Conservation (phyloP, 306 rosid species). For the Cucurbita maxima region DNA sequence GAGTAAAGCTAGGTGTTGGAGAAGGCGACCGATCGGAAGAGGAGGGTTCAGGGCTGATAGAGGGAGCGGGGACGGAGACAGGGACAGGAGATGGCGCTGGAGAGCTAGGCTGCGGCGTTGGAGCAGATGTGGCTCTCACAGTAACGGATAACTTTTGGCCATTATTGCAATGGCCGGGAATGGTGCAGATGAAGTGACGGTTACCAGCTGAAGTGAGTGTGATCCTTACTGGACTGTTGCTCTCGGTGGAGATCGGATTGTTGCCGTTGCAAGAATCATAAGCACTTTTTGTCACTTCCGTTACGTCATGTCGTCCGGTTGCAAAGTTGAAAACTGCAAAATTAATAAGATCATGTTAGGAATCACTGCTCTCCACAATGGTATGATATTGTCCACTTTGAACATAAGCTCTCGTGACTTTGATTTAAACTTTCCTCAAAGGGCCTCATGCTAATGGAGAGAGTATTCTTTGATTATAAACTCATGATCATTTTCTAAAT, state of each 20-base stretch:
- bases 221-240: not conserved
- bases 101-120: not conserved
- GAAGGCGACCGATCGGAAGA: not conserved
- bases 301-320: slow-evolving; percentile 31
- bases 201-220: not conserved
- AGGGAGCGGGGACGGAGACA: not conserved
- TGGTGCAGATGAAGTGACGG: slow-evolving; percentile 17
- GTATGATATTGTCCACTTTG: too few species aligned
- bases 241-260: not conserved
- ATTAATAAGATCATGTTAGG: too few species aligned
- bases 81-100: not conserved
- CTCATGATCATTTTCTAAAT: too few species aligned
- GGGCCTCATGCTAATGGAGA: too few species aligned
- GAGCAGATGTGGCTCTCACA: not conserved
- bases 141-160: slow-evolving; percentile 19
- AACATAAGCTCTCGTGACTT: too few species aligned
- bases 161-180: slow-evolving; percentile 5
- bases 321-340: slow-evolving; percentile 43
- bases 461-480: too few species aligned
- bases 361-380: too few species aligned
- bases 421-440: too few species aligned
- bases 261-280: not conserved
- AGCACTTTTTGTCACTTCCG: slow-evolving; percentile 33
- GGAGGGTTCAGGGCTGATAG: not conserved
- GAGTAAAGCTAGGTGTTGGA: not conserved